Conservation (phyloP, 371 early-diverging fungal species). For the Mortierella sp. region DNA sequence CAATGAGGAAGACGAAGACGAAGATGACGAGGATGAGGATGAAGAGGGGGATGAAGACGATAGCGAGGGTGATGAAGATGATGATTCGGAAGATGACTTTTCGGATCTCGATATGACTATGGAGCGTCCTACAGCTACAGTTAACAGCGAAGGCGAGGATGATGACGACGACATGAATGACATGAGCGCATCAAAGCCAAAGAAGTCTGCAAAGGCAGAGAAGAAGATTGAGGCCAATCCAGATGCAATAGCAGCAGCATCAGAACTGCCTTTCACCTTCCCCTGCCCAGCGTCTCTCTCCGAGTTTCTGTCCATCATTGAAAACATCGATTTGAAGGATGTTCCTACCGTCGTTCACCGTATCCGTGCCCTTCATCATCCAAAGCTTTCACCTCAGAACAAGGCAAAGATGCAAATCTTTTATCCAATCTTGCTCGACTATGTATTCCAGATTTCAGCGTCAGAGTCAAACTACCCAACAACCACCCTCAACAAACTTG, state of each 20-base stretch:
- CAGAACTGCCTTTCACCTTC: slow-evolving; percentile 87
- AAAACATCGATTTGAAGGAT: slow-evolving; percentile 70
- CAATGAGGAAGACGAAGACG: slow-evolving; percentile 56
- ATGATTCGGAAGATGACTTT: slow-evolving; percentile 59
- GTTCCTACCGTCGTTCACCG: slow-evolving; percentile 80
- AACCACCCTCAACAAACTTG: slow-evolving; percentile 46
- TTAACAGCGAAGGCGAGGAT: slow-evolving; percentile 66
- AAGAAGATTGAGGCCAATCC: slow-evolving; percentile 44
- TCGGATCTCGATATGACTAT: slow-evolving; percentile 52
- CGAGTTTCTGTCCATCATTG: slow-evolving; percentile 71
- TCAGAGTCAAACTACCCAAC: slow-evolving; percentile 39
- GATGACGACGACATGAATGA: slow-evolving; percentile 60
- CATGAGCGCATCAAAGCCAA: slow-evolving; percentile 39
- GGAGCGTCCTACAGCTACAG: slow-evolving; percentile 59
- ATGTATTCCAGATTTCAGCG: slow-evolving; percentile 66
- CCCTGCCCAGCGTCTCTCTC: slow-evolving; percentile 79
- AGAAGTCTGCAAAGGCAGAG: slow-evolving; percentile 34
- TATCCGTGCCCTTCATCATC: slow-evolving; percentile 85
- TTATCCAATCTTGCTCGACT: slow-evolving; percentile 74
- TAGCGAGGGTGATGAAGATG: slow-evolving; percentile 61
- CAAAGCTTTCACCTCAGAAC: slow-evolving; percentile 83
- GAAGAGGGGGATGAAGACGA: slow-evolving; percentile 65
- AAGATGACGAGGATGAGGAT: slow-evolving; percentile 60
- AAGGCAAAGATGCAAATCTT: slow-evolving; percentile 76
- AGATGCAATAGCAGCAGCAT: slow-evolving; percentile 40